Percentiles rank a stretch among this genome's conserved stretches.
Evolutionary conservation across 2,329 filamentous ascomycete species (phyloP).

Genomic region (Botrytis medusae): DNA sequence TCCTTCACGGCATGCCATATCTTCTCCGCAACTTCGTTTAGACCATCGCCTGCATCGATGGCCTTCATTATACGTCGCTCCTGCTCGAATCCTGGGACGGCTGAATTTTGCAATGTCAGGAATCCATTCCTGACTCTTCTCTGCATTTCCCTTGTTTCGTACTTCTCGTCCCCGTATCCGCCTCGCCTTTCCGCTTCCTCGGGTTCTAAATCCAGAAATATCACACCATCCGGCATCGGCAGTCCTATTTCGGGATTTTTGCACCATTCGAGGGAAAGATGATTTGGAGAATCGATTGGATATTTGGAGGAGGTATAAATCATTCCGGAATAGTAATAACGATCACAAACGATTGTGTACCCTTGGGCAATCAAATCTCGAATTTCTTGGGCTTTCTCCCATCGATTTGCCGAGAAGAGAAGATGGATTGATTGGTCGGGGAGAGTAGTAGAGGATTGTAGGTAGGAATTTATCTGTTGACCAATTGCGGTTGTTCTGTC

Average conservation of each 20-base stretch:
- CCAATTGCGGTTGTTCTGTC: slow-evolving; percentile 68
- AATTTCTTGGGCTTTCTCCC: slow-evolving; percentile 56
- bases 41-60: slow-evolving; percentile 53
- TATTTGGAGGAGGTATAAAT: slow-evolving; percentile 90
- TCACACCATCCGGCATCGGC: slow-evolving; percentile 79
- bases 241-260: slow-evolving; percentile 81
- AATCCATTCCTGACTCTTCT: slow-evolving; percentile 74
- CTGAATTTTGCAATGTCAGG: slow-evolving; percentile 48
- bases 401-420: slow-evolving; percentile 71
- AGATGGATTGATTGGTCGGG: slow-evolving; percentile 72
- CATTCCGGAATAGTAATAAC: slow-evolving; percentile 93
- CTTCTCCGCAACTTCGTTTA: slow-evolving; percentile 57
- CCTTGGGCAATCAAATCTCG: slow-evolving; percentile 59
- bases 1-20: slow-evolving; percentile 41
- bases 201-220: slow-evolving; percentile 82
- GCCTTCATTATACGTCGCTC: slow-evolving; percentile 53
- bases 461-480: slow-evolving; percentile 66
- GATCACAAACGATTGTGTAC: slow-evolving; percentile 78
- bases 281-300: slow-evolving; percentile 51
- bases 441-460: slow-evolving; percentile 57
- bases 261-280: slow-evolving; percentile 73
- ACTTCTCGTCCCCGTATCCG: slow-evolving; percentile 87
- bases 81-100: slow-evolving; percentile 43
- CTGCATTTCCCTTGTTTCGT: slow-evolving; percentile 85
- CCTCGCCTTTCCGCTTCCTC: slow-evolving; percentile 71